Evolutionary conservation across 352 stramenopile genomes (phyloP).

Genomic region (Phytophthora fragariae): DNA sequence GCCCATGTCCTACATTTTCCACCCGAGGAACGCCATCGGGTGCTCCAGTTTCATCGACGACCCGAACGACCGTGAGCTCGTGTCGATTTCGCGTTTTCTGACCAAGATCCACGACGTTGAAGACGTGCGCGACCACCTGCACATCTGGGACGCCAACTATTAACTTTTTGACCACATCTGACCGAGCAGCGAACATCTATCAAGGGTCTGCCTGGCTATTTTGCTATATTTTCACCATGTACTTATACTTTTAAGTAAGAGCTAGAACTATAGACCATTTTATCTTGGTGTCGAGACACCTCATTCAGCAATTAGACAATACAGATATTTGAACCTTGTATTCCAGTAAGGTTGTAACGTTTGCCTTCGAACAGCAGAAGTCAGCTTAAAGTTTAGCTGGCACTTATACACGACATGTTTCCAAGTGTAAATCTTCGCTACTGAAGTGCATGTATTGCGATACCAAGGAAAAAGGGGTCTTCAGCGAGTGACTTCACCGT

Average conservation of each 20-base stretch:
- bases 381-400: too few relatives aligned
- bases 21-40: conserved; percentile 90
- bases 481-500: background rate
- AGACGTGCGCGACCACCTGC: conserved; percentile 76
- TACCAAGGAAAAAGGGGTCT: background rate
- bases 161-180: conserved; percentile 33
- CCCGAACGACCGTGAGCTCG: conserved; percentile 88
- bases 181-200: background rate
- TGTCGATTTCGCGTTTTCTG: conserved; percentile 82
- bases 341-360: too few relatives aligned
- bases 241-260: background rate
- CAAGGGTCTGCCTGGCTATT: background rate
- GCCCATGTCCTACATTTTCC: conserved; percentile 98
- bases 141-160: conserved; percentile 75
- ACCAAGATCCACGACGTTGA: conserved; percentile 53
- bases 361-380: too few relatives aligned
- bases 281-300: background rate
- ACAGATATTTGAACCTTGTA: background rate
- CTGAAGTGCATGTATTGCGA: background rate
- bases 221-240: background rate
- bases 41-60: conserved; percentile 94
- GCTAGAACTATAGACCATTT: conserved; percentile 7
- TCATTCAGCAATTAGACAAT: background rate
- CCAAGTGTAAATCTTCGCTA: too few relatives aligned
- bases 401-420: too few relatives aligned